phyloP scores from a whole-genome alignment of 169 alveolate genomes.

The Plasmodium knowlesi region DNA sequence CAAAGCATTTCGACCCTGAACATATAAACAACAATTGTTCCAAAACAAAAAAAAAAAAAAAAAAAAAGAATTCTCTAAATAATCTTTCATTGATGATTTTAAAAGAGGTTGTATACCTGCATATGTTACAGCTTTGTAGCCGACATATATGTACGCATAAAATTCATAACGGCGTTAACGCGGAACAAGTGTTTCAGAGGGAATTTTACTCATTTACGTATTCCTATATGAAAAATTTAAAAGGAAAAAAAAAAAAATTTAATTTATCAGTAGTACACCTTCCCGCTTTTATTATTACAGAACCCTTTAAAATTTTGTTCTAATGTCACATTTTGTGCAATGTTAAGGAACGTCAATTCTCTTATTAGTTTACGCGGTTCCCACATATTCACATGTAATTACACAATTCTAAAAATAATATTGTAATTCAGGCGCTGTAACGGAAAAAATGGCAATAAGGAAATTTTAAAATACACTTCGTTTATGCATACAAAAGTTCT shows the following conservation, averaged over 20 bases:
- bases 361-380: not conserved
- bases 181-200: not conserved
- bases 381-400: not conserved
- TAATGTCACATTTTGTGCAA: not conserved
- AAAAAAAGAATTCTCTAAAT: not conserved
- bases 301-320: not conserved
- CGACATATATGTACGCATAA: not conserved
- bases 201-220: not conserved
- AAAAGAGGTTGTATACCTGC: not conserved
- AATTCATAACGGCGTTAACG: not conserved
- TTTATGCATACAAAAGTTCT: not conserved
- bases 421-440: not conserved
- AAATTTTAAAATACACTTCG: not conserved
- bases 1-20: no score
- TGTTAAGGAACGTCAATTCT: not conserved
- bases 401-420: not conserved
- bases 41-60: not conserved
- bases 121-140: not conserved
- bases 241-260: not conserved
- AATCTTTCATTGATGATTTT: not conserved
- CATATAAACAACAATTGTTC: not conserved
- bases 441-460: not conserved
- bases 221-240: no score
- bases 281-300: not conserved
- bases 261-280: not conserved